These are phyloP conservation scores for Aaosphaeria pasadenensis DNA, from an alignment of 2,329 filamentous ascomycete genomes.

Conservation along the genomic window DNA sequence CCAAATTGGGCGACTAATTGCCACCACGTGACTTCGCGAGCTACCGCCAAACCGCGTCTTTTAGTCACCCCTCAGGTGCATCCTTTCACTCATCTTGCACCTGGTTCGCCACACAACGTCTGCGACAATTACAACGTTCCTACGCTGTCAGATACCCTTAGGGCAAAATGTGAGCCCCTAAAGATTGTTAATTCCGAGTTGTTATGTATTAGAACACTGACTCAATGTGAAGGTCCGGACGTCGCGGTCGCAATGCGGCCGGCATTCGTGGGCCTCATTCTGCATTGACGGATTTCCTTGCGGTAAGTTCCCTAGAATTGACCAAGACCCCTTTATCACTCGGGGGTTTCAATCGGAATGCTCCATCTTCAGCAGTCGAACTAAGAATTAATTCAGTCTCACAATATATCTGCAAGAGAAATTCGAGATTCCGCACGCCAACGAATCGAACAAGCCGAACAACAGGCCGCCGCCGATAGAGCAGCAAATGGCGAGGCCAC, in stretches of 20 bases:
- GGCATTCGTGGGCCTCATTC: constrained; percentile 60
- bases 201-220: background rate
- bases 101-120: no score
- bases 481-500: constrained; percentile 32
- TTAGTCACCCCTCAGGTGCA: constrained; percentile 1
- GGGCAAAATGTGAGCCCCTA: no score
- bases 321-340: background rate
- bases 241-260: constrained; percentile 37
- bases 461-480: constrained; percentile 26
- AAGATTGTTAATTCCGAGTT: no score
- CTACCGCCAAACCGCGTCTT: constrained; percentile 1
- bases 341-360: background rate
- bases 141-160: no score
- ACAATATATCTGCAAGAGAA: constrained; percentile 68
- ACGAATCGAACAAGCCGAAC: constrained; percentile 49
- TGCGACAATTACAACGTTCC: no score
- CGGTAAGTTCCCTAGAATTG: constrained; percentile 43
- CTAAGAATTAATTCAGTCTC: constrained; percentile 47
- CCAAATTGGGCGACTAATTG: constrained; percentile 9
- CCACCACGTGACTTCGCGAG: constrained; percentile 32
- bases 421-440: constrained; percentile 59
- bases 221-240: constrained; percentile 19
- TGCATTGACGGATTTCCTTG: constrained; percentile 66
- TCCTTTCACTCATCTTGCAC: background rate
- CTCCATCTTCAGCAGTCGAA: background rate